phyloP scores from a whole-genome alignment of 345 rosid species.

The Pugionium cornutum region DNA sequence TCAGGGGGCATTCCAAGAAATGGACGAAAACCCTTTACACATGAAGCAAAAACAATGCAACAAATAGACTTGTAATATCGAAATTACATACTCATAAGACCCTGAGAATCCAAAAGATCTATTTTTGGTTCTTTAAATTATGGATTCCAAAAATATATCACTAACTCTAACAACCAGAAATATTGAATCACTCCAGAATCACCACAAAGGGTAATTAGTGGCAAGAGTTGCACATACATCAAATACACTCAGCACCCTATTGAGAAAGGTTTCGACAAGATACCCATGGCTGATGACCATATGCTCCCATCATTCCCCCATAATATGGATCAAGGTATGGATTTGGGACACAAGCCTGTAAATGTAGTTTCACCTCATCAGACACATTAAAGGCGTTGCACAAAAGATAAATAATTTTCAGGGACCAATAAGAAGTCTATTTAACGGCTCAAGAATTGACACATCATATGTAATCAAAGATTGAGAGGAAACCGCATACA shows the following conservation, averaged over 20 bases:
- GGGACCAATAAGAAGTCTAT: background rate
- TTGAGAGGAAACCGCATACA: constrained; percentile 49
- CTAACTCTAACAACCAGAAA: background rate
- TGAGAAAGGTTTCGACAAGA: constrained; percentile 31
- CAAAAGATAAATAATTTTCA: constrained; percentile 28
- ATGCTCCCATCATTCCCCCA: constrained; percentile 81
- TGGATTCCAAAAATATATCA: background rate
- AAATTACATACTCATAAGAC: constrained; percentile 1
- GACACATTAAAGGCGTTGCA: background rate
- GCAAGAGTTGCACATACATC: background rate
- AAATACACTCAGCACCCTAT: background rate
- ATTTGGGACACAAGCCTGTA: constrained; percentile 90
- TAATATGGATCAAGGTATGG: constrained; percentile 84
- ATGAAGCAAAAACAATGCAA: background rate
- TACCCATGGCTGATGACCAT: constrained; percentile 90
- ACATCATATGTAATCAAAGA: constrained; percentile 5
- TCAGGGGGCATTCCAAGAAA: constrained; percentile 73
- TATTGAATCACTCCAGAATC: no score
- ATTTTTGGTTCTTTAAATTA: background rate
- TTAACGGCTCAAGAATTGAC: background rate
- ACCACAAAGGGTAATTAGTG: background rate
- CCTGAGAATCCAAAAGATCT: background rate
- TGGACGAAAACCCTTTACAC: constrained; percentile 73
- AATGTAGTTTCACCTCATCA: constrained; percentile 25
- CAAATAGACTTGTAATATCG: background rate